Evolutionary conservation across 495 filamentous ascomycete genomes (phyloP).

Genomic region (Xylaria acuta): DNA sequence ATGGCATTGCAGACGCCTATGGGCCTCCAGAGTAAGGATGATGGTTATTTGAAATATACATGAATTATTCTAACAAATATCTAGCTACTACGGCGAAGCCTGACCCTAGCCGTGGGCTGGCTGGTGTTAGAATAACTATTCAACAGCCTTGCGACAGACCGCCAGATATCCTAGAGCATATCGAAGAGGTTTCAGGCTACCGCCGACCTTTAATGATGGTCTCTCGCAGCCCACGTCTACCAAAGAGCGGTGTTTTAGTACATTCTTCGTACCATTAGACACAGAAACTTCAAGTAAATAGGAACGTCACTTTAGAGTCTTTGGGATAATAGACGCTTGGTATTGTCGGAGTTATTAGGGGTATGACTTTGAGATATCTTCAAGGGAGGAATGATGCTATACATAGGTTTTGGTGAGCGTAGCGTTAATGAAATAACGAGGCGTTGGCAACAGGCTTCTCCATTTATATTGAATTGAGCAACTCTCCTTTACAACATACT

Average conservation of each 20-base stretch:
- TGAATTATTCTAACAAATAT: conserved; percentile 16
- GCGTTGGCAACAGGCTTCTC: conserved; percentile 16
- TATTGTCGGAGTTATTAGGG: conserved; percentile 6
- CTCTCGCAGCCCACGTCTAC: conserved; percentile 12
- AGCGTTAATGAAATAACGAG: conserved; percentile 27
- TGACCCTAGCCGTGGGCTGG: conserved; percentile 30
- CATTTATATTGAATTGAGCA: conserved; percentile 5
- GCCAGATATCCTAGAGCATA: not conserved
- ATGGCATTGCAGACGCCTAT: conserved; percentile 48
- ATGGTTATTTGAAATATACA: not conserved
- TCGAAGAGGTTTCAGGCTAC: conserved; percentile 10
- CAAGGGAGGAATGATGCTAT: not conserved
- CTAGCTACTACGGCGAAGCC: conserved; percentile 46
- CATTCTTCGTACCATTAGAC: conserved; percentile 4
- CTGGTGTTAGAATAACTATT: not conserved
- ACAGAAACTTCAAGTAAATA: not conserved
- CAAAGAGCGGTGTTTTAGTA: not conserved
- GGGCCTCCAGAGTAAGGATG: conserved; percentile 44
- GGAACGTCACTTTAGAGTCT: not conserved
- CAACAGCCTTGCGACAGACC: not conserved
- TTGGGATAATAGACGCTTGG: conserved; percentile 16
- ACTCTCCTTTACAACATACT: not conserved
- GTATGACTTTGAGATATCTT: not conserved
- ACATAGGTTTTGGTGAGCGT: conserved; percentile 12
- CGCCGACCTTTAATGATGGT: not conserved